Evolutionary conservation across 208 protist genomes (phyloP).

Genomic region (Novymonas esmeraldas): DNA sequence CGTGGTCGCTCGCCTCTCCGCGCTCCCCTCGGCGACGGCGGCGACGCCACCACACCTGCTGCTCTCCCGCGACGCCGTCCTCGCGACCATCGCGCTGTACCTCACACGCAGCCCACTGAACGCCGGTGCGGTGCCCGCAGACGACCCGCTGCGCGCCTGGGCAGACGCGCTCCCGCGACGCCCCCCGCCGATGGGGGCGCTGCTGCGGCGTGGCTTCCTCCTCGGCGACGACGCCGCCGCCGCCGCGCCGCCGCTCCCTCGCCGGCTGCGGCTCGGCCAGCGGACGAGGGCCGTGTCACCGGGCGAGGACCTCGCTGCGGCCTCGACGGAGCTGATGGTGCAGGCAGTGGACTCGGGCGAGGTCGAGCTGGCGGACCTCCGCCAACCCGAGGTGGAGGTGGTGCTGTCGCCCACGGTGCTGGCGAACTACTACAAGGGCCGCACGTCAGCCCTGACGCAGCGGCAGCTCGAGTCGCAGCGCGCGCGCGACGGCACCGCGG

Average conservation of each 20-base stretch:
- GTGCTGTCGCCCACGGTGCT: conserved; percentile 50
- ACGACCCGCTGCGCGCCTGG: conserved; percentile 45
- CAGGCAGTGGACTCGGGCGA: conserved; percentile 46
- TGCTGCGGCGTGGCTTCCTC: conserved; percentile 38
- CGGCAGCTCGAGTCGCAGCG: conserved; percentile 59
- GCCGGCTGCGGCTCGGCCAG: conserved; percentile 45
- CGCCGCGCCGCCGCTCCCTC: conserved; percentile 47
- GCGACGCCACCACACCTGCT: conserved; percentile 22
- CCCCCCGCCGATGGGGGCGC: conserved; percentile 54
- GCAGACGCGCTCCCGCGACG: conserved; percentile 50
- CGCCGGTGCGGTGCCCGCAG: conserved; percentile 1
- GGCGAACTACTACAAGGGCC: conserved; percentile 54
- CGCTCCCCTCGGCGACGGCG: conserved; percentile 10
- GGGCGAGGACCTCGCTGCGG: conserved; percentile 21
- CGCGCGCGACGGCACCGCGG: conserved; percentile 19
- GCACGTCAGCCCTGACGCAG: conserved; percentile 45
- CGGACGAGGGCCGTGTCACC: conserved; percentile 28
- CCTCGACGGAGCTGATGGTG: conserved; percentile 55
- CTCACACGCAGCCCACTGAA: conserved; percentile 35
- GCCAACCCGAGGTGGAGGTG: conserved; percentile 50
- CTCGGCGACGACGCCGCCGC: conserved; percentile 13
- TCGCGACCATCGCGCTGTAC: conserved; percentile 61
- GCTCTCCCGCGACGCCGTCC: conserved; percentile 66
- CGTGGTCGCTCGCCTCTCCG: conserved; percentile 17
- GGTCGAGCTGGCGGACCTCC: conserved; percentile 42